Evolutionary conservation across 2,329 filamentous ascomycete species (phyloP).

Genomic region (Arthrobotrys entomopaga): DNA sequence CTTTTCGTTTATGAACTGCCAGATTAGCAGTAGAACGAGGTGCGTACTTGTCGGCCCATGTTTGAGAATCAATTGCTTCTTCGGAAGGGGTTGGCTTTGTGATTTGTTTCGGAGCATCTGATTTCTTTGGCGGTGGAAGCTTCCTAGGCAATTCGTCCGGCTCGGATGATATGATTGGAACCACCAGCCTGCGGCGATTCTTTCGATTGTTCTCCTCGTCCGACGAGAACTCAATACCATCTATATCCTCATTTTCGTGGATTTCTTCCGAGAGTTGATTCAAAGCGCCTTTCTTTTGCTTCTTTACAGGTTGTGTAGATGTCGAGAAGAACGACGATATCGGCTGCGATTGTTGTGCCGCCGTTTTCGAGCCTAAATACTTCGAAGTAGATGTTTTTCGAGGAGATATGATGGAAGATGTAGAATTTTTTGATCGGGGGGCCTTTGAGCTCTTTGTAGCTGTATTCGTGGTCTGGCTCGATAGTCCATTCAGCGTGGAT

Average conservation of each 20-base stretch:
- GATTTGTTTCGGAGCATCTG: background rate
- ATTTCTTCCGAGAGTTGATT: slow-evolving; percentile 34
- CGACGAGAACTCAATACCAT: slow-evolving; percentile 45
- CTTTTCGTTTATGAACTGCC: slow-evolving; percentile 93
- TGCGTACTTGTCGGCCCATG: slow-evolving; percentile 58
- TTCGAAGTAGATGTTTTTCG: slow-evolving; percentile 35
- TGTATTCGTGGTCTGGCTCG: background rate
- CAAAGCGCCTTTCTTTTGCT: slow-evolving; percentile 18
- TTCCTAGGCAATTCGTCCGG: slow-evolving; percentile 52
- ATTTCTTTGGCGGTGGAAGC: slow-evolving; percentile 27
- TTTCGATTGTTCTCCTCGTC: slow-evolving; percentile 32
- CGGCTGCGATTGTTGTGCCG: slow-evolving; percentile 18
- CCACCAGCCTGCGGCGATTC: slow-evolving; percentile 30
- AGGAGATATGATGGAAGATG: slow-evolving; percentile 22
- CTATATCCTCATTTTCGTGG: slow-evolving; percentile 46
- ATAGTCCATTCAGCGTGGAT: slow-evolving; percentile 20
- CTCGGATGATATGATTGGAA: slow-evolving; percentile 53
- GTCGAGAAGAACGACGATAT: slow-evolving; percentile 52
- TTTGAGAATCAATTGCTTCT: slow-evolving; percentile 22
- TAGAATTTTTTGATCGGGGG: slow-evolving; percentile 24
- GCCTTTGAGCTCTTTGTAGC: slow-evolving; percentile 11
- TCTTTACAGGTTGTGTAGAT: slow-evolving; percentile 32
- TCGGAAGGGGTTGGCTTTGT: background rate
- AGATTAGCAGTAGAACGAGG: slow-evolving; percentile 68
- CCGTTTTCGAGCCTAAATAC: slow-evolving; percentile 6